These are phyloP conservation scores for Cicer chorassanicum DNA, from an alignment of 306 rosid genomes.

Conservation along the genomic window DNA sequence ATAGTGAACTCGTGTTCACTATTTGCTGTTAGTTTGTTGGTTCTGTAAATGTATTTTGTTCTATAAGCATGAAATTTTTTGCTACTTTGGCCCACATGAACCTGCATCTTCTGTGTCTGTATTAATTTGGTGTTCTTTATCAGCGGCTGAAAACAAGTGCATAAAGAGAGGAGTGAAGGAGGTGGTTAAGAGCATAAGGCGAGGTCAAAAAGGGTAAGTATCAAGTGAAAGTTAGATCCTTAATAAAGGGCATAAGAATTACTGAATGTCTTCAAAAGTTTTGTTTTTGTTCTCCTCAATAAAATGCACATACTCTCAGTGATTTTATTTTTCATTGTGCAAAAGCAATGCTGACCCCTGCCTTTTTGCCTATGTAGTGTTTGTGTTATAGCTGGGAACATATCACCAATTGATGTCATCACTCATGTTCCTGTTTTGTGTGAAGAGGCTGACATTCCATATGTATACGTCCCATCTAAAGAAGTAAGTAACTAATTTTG, in stretches of 20 bases:
- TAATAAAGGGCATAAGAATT: neutral
- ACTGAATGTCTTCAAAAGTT: neutral
- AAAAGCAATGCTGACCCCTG: neutral
- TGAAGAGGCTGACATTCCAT: constrained; percentile 85
- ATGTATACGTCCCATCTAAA: constrained; percentile 78
- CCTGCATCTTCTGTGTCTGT: neutral
- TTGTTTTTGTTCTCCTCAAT: neutral
- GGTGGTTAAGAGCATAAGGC: constrained; percentile 87
- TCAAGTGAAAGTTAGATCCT: neutral
- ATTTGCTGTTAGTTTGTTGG: neutral
- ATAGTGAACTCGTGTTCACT: no score
- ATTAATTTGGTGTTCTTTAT: constrained; percentile 25
- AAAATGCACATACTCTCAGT: neutral
- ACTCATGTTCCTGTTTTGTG: constrained; percentile 90
- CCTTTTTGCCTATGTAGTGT: constrained; percentile 54
- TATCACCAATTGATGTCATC: constrained; percentile 93
- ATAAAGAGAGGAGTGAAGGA: constrained; percentile 95
- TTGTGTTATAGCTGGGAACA: constrained; percentile 93
- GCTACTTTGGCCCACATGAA: neutral
- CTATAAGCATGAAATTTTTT: neutral
- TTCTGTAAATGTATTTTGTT: neutral
- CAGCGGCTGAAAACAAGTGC: constrained; percentile 91
- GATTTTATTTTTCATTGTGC: neutral
- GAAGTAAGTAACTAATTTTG: constrained; percentile 60
- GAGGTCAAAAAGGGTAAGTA: constrained; percentile 87